Percentiles rank a stretch among this genome's conserved stretches.
Conservation (phyloP, 805 yeast species). For the Osmozyma mogii region DNA sequence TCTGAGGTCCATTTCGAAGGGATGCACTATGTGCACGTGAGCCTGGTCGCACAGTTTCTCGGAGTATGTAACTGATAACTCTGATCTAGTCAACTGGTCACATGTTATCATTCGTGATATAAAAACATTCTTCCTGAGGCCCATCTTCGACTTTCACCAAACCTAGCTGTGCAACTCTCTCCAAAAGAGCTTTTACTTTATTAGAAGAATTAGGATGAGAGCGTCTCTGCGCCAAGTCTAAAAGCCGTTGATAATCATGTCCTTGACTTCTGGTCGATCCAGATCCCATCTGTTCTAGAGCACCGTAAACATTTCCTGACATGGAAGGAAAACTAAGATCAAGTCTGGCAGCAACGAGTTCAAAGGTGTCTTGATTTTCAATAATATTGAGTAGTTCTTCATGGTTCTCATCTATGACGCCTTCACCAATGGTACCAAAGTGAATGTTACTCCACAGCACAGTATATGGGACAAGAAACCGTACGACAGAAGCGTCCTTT, state of each 20-base stretch:
- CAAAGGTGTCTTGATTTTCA: conserved; percentile 16
- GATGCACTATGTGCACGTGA: not conserved
- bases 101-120: not conserved
- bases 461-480: not conserved
- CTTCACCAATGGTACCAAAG: conserved; percentile 19
- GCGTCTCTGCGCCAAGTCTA: conserved; percentile 7
- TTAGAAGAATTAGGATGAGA: too few species aligned
- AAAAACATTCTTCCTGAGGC: not conserved
- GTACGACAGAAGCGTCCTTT: not conserved
- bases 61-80: conserved; percentile 1
- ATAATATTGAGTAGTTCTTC: conserved; percentile 14
- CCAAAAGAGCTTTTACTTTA: conserved; percentile 2
- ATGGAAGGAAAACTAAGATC: conserved; percentile 5
- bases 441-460: not conserved
- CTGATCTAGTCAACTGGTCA: not conserved
- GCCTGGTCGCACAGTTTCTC: too few species aligned
- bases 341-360: conserved; percentile 21
- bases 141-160: conserved; percentile 10
- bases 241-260: conserved; percentile 9
- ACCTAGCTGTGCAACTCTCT: conserved; percentile 11
- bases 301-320: conserved; percentile 1
- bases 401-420: conserved; percentile 19
- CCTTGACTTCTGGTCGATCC: not conserved
- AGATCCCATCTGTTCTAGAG: not conserved
- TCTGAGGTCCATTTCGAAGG: too few species aligned